Evolutionary conservation across 2,329 filamentous ascomycete species (phyloP), one percentile per base, ranked within the genome.

Genomic region (Sporothrix protearum): DNA sequence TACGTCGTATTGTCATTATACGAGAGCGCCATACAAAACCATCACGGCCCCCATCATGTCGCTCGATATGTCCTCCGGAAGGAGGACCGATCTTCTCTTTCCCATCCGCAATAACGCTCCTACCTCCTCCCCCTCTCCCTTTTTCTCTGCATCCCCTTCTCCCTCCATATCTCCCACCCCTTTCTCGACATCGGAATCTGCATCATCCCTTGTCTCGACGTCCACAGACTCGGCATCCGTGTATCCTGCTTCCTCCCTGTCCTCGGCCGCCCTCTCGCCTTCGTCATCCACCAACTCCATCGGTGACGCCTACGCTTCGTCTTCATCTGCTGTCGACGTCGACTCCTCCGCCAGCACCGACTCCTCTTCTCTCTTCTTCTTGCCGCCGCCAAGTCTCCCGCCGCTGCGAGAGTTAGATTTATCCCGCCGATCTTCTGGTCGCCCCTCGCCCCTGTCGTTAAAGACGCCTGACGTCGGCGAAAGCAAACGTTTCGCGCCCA

Each of bases 1-100:
- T 33, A 30, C n/a, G n/a, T n/a, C n/a, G n/a, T n/a, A n/a, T n/a
- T n/a, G n/a, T n/a, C n/a, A n/a, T 30, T 49, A 33, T 49, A 66
- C 42, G 42, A 47, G 63, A 14, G 42, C 22, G 64, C 64, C 47
- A 55, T 71, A 68, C 53, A 68, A 71, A 68, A 71, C 63, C 42
- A 67, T 36, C 53, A 42, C 36, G 36, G 39, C 7, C 47, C 53
- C 64, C 72, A 70, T 74, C 73, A 74, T 74, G 73, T 71, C 72
- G 67, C 59, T 72, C 19, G 70, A 73, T 45, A 61, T 64, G 39
- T 71, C 69, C 68, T 64, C 57, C 45, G 36, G 49, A 16, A 36
- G n/a, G 64, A 57, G 67, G 55, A 67, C 69, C 53, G 71, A 72
- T 64, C 73, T 42, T 59, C 70, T 71, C 30, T 51, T 67, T 36